Evolutionary conservation across 2,329 filamentous ascomycete genomes (phyloP).

Genomic region (Nothophaeocryptopus gaeumannii): DNA sequence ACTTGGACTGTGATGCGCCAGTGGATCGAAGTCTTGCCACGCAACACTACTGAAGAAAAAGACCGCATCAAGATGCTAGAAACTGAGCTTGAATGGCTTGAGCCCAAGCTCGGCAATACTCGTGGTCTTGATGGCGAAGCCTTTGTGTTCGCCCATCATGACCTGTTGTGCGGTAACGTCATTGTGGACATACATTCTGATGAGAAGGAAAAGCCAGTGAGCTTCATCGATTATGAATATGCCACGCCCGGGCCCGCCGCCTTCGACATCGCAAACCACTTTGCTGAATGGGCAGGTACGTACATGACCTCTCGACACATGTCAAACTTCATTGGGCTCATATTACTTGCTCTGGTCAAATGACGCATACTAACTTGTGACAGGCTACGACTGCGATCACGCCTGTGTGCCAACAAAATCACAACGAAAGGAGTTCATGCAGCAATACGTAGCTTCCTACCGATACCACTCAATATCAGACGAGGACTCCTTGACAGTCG

Average conservation of each 20-base stretch:
- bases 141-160: slow-evolving; percentile 92
- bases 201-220: slow-evolving; percentile 47
- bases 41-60: slow-evolving; percentile 65
- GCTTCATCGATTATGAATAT: slow-evolving; percentile 99
- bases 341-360: no score
- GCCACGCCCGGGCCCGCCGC: slow-evolving; percentile 89
- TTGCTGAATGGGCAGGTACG: slow-evolving; percentile 79
- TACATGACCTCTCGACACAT: no score
- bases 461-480: slow-evolving; percentile 37
- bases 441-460: slow-evolving; percentile 78
- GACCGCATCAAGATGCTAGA: slow-evolving; percentile 67
- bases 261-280: slow-evolving; percentile 97
- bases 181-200: slow-evolving; percentile 59
- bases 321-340: no score
- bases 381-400: slow-evolving; percentile 90
- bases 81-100: slow-evolving; percentile 67
- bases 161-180: slow-evolving; percentile 93
- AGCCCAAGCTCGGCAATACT: slow-evolving; percentile 66
- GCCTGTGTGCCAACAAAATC: slow-evolving; percentile 72
- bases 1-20: slow-evolving; percentile 95
- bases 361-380: no score
- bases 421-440: slow-evolving; percentile 76
- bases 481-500: slow-evolving; percentile 48
- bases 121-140: slow-evolving; percentile 72
- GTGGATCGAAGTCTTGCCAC: slow-evolving; percentile 86